Base-by-base conservation (phyloP, 139 green algal species). In the Coccomyxa sp. region DNA sequence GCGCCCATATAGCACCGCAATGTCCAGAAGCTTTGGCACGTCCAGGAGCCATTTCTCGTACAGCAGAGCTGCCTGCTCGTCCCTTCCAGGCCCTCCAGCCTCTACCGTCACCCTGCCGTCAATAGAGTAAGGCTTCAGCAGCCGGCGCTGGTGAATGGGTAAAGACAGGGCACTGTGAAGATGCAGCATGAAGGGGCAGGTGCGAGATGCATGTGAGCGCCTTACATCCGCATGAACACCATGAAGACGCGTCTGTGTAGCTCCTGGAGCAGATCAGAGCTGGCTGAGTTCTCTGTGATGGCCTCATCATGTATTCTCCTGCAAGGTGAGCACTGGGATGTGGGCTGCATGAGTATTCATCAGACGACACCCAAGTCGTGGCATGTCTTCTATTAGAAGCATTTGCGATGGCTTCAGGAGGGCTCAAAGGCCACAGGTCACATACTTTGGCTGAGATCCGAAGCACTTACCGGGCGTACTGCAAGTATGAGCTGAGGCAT, bases 21-120 rank as follows among this genome's bases (percentile, higher is more conserved):
- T 14, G 70, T 96, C 92, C 76, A 96, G 73, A 7, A 96, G 80
- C 82, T 92, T 90, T 6, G 92, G 92, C 31, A 95, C 55, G 68
- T 92, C 87, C 74, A 96, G 80, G 39, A 93, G 70, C 78, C 84
- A 84, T 54, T 58, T 68, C 40, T 90, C 78, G 44, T 91, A 87
- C 64, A 95, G 50, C 35, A 86, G 54, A 1, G 71, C 37, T 40
- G 81, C 81, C 55, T 86, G 83, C 39, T 87, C 39, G 8, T 1
- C 40, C 39, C 50, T 74, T 31, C 36, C n/a, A 74, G 74, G 6
- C 14, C 58, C 34, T 16, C 9, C 55, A 40, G 40, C 24, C 35
- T 39, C 58, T 69, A 22, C 22, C 70, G 73, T 38, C 37, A 69
- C 58, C 44, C 70, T 36, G 70, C 4, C 22, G 3, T 75, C 36